Base-by-base conservation (phyloP, 2,329 filamentous ascomycete genomes). In the Penicillium sp. region DNA sequence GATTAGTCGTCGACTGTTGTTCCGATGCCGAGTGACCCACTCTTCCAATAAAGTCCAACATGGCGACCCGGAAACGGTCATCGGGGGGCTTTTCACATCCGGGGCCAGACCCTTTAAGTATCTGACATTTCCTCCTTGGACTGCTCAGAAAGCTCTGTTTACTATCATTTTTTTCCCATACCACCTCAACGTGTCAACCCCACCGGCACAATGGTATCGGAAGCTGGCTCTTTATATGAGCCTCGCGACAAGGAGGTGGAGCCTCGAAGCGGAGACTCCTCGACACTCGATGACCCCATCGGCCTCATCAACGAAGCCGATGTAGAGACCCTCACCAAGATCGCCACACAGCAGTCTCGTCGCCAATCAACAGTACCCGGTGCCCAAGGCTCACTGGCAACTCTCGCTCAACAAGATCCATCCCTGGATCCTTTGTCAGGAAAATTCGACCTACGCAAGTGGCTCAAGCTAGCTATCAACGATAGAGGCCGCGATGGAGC, bases 261-360 rank as follows among this genome's bases (percentile, higher is more conserved):
- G 6, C 4, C 14, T 50, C 32, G 31, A 13, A 40, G 47, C 7
- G 52, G 34, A 32, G 47, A 54, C 11, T 27, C 31, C n/a, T 50
- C 52, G 10, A 54, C 40, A 6, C 16, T 52, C 2, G 52, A 54
- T 1, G 29, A 22, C 21, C 49, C 60, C 3, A 57, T 64, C 42
- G 27, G 39, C 18, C 45, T 50, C 3, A 63, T 62, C 42, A 50
- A 62, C 4, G 53, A 57, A 14, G 47, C 34, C 1, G 62, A 64
- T 39, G 57, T 61, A 5, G 49, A 64, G 7, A 61, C 56, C 9
- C 62, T 64, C 32, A 63, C 60, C 2, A 61, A 40, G 10, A 64
- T 64, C 22, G 62, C 62, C 2, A 64, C 62, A 11, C 51, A 60
- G 21, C 58, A 52, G 32, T 64, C 62, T 16, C 60, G 54, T 24